These are phyloP conservation scores for Maudiozyma barnettii DNA, from an alignment of 805 yeast species.

Conservation along the genomic window DNA sequence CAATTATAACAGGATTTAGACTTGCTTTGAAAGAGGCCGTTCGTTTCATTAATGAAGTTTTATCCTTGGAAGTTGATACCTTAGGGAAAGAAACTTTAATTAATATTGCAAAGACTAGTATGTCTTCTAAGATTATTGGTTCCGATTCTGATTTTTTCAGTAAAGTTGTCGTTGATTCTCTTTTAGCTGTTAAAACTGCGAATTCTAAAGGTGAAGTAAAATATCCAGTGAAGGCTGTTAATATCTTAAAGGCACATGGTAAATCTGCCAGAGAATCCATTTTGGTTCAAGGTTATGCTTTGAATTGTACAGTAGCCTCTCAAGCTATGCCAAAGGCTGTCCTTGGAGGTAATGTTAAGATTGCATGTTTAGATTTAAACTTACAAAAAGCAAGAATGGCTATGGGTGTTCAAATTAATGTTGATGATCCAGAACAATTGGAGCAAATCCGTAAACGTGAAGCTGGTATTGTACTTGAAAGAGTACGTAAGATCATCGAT, in stretches of 20 bases:
- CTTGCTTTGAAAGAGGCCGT: constrained; percentile 88
- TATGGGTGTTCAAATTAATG: constrained; percentile 93
- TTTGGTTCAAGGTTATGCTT: constrained; percentile 86
- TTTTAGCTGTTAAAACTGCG: constrained; percentile 87
- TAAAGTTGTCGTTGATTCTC: constrained; percentile 86
- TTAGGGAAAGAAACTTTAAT: constrained; percentile 77
- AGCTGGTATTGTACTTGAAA: constrained; percentile 74
- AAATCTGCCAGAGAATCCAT: constrained; percentile 81
- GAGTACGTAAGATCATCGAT: constrained; percentile 66
- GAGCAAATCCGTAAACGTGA: constrained; percentile 88
- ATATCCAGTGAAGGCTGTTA: constrained; percentile 96
- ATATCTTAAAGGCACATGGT: constrained; percentile 93
- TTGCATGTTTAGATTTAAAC: constrained; percentile 85
- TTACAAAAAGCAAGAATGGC: constrained; percentile 96
- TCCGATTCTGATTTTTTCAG: constrained; percentile 86
- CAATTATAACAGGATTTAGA: constrained; percentile 93
- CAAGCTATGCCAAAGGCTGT: constrained; percentile 81
- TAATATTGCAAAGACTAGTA: constrained; percentile 91
- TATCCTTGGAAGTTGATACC: constrained; percentile 69
- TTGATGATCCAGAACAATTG: constrained; percentile 93
- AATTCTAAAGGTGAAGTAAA: constrained; percentile 79
- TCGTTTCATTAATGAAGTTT: constrained; percentile 73
- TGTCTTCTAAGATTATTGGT: constrained; percentile 95
- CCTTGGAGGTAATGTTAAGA: constrained; percentile 48
- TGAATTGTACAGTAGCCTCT: constrained; percentile 93